phyloP scores from a whole-genome alignment of 805 yeast species.

The Torulaspora franciscae region DNA sequence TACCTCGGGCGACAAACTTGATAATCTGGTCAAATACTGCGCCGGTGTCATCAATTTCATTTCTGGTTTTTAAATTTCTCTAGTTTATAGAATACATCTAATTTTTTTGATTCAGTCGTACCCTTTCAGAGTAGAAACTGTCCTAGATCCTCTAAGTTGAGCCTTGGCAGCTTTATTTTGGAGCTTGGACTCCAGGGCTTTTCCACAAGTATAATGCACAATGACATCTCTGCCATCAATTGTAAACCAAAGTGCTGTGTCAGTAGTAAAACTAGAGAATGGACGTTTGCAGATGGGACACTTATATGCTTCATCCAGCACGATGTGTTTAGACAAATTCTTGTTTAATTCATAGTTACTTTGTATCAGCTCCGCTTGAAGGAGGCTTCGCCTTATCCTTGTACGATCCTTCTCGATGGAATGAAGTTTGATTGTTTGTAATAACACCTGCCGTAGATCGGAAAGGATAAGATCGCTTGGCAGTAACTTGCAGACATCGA shows the following conservation, averaged over 20 bases:
- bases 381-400: conserved; percentile 44
- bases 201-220: conserved; percentile 31
- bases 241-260: conserved; percentile 20
- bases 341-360: conserved; percentile 42
- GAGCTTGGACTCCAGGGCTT: conserved; percentile 18
- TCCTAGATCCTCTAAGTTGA: conserved; percentile 9
- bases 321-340: conserved; percentile 36
- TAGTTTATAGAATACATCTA: neutral
- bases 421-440: conserved; percentile 41
- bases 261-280: conserved; percentile 19
- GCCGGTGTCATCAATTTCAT: conserved; percentile 70
- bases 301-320: conserved; percentile 40
- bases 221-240: conserved; percentile 16
- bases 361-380: conserved; percentile 50
- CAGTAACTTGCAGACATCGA: conserved; percentile 42
- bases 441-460: conserved; percentile 42
- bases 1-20: conserved; percentile 47
- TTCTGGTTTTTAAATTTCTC: conserved; percentile 23
- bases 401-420: conserved; percentile 40
- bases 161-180: conserved; percentile 13
- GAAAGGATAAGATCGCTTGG: conserved; percentile 48
- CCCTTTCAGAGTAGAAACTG: conserved; percentile 9
- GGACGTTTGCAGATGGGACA: conserved; percentile 57
- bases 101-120: neutral
- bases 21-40: conserved; percentile 69